Evolutionary conservation across 2,329 filamentous ascomycete species (phyloP), one percentile per base, ranked within the genome.

Genomic region (Arthroderma sp.): DNA sequence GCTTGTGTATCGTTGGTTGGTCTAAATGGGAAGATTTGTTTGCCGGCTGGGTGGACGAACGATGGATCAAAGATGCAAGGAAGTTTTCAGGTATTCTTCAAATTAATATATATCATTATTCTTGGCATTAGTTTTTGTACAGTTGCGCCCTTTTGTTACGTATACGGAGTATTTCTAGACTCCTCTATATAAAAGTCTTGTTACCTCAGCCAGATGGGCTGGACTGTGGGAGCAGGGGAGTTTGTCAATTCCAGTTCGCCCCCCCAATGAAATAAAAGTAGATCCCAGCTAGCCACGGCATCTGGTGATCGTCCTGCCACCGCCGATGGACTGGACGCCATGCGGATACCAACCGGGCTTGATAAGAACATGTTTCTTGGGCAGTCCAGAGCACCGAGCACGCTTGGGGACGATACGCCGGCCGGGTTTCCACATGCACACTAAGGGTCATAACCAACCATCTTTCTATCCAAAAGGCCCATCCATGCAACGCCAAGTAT

Each of bases 401-500:
- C 5, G 23, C 5, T 8, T 15, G 9, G 19, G 47, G 28, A n/a
- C 47, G 7, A 31, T 25, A 51, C 28, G 15, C 23, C 23, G 25
- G 25, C 47, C n/a, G 15, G 17, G 4, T 51, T n/a, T 31, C 47
- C 7, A 21, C n/a, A 33, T 51, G 47, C 25, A 51, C n/a, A 25
- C 47, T 25, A 51, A 51, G 47, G 21, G n/a, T 11, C 28, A 51
- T 17, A 17, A n/a, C 47, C 23, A 51, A 35, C 47, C 23, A 19
- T 33, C 23, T 28, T 23, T 23, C 5, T 51, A 51, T 51, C 44
- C 44, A 51, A 33, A n/a, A 8, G 17, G 19, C 47, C 47, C 47
- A 51, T 51, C 47, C 47, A 9, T 19, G 28, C 47, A 51, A 51
- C 47, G 47, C 47, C 47, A 51, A 51, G 47, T 51, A 51, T 51